Percentiles rank a stretch among this genome's conserved stretches.
Evolutionary conservation across 1,284 basidiomycete species (phyloP).

Genomic region (Irpex sp.): DNA sequence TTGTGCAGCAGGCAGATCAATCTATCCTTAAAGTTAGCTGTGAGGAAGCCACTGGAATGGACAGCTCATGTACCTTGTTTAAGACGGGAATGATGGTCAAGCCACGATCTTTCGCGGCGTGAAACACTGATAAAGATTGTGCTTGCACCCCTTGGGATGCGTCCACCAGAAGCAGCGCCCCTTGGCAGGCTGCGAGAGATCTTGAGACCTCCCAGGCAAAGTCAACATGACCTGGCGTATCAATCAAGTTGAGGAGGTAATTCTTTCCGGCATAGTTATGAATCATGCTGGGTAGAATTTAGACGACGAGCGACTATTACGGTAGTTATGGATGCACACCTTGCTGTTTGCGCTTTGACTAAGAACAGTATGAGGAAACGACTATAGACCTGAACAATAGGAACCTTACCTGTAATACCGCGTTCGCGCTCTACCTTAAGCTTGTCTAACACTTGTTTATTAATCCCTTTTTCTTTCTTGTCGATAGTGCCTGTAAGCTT

Average conservation of each 20-base stretch:
- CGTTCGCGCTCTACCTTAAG: conserved; percentile 95
- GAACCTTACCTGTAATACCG: conserved; percentile 77
- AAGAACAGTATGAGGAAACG: no score
- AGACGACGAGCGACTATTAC: conserved; percentile 6
- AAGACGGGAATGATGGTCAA: conserved; percentile 89
- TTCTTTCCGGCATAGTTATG: conserved; percentile 48
- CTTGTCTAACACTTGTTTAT: conserved; percentile 92
- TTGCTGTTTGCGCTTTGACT: conserved; percentile 88
- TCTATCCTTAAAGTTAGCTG: conserved; percentile 37
- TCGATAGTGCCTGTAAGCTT: conserved; percentile 88
- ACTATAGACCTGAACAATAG: conserved; percentile 29
- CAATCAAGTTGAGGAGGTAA: conserved; percentile 92
- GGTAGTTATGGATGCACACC: conserved; percentile 35
- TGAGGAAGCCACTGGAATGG: neutral
- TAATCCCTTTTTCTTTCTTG: conserved; percentile 58
- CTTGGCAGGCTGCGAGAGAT: conserved; percentile 91
- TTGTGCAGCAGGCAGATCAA: conserved; percentile 85
- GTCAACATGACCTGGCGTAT: conserved; percentile 97
- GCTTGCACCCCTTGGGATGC: conserved; percentile 98
- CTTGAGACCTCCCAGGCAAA: conserved; percentile 96
- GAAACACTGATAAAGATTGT: conserved; percentile 94
- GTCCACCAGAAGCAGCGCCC: conserved; percentile 89
- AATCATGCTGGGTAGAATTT: conserved; percentile 62
- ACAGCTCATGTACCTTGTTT: conserved; percentile 70
- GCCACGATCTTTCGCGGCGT: conserved; percentile 80